phyloP scores from a whole-genome alignment of 805 yeast species.

The Wickerhamiella nectarea region DNA sequence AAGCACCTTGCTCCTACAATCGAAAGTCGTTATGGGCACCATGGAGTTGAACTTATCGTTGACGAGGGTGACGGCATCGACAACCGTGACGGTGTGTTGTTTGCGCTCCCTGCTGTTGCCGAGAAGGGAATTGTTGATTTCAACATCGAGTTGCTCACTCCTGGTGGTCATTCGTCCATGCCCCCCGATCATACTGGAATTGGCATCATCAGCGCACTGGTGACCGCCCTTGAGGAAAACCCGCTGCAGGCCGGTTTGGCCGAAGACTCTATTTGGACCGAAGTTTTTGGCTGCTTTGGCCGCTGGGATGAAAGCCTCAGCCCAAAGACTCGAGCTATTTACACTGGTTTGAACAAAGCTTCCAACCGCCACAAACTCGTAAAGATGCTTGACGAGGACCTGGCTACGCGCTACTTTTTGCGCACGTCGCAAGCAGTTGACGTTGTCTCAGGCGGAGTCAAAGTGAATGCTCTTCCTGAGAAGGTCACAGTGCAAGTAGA shows the following conservation, averaged over 20 bases:
- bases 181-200: constrained; percentile 77
- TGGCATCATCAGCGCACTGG: constrained; percentile 55
- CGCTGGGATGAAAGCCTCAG: constrained; percentile 1
- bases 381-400: constrained; percentile 12
- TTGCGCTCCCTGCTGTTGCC: constrained; percentile 44
- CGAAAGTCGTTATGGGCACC: constrained; percentile 41
- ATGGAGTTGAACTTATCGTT: constrained; percentile 47
- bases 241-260: constrained; percentile 40
- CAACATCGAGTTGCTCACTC: constrained; percentile 37
- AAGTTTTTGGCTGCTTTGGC: constrained; percentile 49
- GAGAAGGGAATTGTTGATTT: constrained; percentile 50
- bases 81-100: constrained; percentile 35
- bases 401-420: constrained; percentile 28
- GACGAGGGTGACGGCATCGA: constrained; percentile 52
- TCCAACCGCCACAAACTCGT: constrained; percentile 7
- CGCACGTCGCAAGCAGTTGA: constrained; percentile 52
- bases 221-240: constrained; percentile 43
- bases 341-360: neutral
- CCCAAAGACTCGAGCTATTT: neutral
- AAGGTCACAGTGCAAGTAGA: constrained; percentile 38
- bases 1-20: constrained; percentile 34
- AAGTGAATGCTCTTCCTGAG: constrained; percentile 64
- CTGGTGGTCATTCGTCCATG: constrained; percentile 76
- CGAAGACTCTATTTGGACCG: constrained; percentile 44
- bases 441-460: constrained; percentile 52